Percentiles rank a stretch among this genome's conserved stretches.
phyloP scores from a whole-genome alignment of 805 yeast genomes.

The Metschnikowia baotianmanensis region DNA sequence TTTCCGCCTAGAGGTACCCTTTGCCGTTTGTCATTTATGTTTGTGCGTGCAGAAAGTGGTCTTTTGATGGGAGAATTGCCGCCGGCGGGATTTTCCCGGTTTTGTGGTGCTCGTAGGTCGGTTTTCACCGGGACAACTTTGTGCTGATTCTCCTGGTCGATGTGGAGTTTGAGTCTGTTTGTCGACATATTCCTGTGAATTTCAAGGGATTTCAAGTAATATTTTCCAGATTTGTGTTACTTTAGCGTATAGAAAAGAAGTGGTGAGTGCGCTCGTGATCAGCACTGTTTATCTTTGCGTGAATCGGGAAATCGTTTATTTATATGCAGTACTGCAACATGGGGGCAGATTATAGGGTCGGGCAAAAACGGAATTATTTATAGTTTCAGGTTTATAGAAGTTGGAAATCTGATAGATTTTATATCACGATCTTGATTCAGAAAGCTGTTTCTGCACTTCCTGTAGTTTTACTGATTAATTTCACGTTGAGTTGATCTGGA shows the following conservation, averaged over 20 bases:
- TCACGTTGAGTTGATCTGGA: too few species aligned
- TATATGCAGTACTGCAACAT: background rate
- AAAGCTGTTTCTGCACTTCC: too few species aligned
- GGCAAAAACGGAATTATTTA: too few species aligned
- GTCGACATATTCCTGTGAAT: slow-evolving; percentile 5
- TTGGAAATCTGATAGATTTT: too few species aligned
- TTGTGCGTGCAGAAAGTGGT: slow-evolving; percentile 7
- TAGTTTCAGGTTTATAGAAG: too few species aligned
- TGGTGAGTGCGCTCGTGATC: background rate
- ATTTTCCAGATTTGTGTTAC: too few species aligned
- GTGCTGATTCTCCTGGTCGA: slow-evolving; percentile 17
- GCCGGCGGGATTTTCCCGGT: slow-evolving; percentile 7
- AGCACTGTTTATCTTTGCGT: slow-evolving; percentile 13
- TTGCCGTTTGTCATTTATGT: slow-evolving; percentile 21
- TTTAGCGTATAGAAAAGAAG: background rate
- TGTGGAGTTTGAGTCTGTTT: slow-evolving; percentile 4
- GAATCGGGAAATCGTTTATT: slow-evolving; percentile 6
- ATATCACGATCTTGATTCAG: too few species aligned
- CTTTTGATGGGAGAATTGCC: slow-evolving; percentile 5
- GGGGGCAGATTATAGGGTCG: background rate
- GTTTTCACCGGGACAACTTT: slow-evolving; percentile 7
- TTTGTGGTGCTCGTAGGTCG: slow-evolving; percentile 10
- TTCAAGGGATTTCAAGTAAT: background rate
- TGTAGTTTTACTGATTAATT: too few species aligned
- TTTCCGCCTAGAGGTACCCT: slow-evolving; percentile 40